phyloP scores from a whole-genome alignment of 148 eudicot species.

The Rhododendron williamsianum region DNA sequence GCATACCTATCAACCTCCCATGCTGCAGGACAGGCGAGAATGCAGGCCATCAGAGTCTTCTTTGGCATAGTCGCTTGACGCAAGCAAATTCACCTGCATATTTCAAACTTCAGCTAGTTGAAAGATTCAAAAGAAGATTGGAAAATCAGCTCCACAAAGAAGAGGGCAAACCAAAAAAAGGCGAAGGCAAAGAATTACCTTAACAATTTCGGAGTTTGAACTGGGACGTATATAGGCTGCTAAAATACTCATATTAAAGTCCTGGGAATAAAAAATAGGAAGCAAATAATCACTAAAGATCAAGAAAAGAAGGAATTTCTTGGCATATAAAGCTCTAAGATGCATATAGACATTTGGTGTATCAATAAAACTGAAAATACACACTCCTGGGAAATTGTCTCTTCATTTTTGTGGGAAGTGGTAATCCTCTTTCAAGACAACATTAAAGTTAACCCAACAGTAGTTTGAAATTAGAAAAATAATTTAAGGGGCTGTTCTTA shows the following conservation, averaged over 20 bases:
- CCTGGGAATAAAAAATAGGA: slow-evolving; percentile 32
- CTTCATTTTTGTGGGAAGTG: neutral
- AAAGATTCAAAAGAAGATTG: neutral
- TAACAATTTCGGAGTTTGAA: slow-evolving; percentile 81
- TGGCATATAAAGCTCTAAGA: neutral
- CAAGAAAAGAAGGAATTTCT: neutral
- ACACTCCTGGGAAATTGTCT: neutral
- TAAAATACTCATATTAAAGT: slow-evolving; percentile 78
- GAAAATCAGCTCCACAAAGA: neutral
- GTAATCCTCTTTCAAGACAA: neutral
- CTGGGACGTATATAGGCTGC: slow-evolving; percentile 76
- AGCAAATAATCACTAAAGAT: neutral
- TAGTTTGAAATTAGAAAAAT: neutral
- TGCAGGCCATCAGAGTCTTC: slow-evolving; percentile 29
- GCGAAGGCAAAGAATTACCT: slow-evolving; percentile 34
- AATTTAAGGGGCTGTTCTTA: neutral
- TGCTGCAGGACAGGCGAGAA: slow-evolving; percentile 32
- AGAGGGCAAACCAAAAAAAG: neutral
- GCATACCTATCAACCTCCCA: slow-evolving; percentile 51
- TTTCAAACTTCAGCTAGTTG: neutral
- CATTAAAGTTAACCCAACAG: neutral
- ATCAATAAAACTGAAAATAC: neutral
- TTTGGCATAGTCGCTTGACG: slow-evolving; percentile 39
- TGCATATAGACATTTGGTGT: neutral
- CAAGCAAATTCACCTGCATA: slow-evolving; percentile 71